Percentiles rank a stretch among this genome's conserved stretches.
Conservation (phyloP, 1,139 yeast genomes). For the Candida gigantensis region DNA sequence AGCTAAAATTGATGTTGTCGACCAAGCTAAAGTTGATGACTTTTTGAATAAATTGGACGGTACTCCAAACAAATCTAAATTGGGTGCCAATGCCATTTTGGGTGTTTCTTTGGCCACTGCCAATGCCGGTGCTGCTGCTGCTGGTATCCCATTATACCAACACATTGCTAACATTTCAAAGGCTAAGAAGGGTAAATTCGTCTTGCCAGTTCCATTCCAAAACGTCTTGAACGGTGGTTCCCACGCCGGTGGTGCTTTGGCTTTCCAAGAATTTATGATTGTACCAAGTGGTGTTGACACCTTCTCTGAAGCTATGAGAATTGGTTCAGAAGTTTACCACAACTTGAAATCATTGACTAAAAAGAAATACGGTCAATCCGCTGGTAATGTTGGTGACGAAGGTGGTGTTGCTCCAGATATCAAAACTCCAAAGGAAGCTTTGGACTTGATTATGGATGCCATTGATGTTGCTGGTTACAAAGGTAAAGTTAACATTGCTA, state of each 20-base stretch:
- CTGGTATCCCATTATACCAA: constrained; percentile 80
- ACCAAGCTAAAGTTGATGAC: constrained; percentile 79
- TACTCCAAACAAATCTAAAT: constrained; percentile 89
- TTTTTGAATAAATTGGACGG: constrained; percentile 82
- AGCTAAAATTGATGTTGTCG: constrained; percentile 71
- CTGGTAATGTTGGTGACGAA: constrained; percentile 99
- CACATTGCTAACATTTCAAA: constrained; percentile 77
- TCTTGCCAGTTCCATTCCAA: constrained; percentile 94
- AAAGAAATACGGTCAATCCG: constrained; percentile 92
- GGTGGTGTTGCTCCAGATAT: constrained; percentile 99
- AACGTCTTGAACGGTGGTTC: constrained; percentile 98
- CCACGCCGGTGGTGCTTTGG: constrained; percentile 98
- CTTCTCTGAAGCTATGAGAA: constrained; percentile 91
- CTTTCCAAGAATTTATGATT: constrained; percentile 98
- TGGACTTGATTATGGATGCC: constrained; percentile 85
- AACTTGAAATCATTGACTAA: constrained; percentile 85
- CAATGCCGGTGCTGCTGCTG: constrained; percentile 93
- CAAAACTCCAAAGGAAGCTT: constrained; percentile 89
- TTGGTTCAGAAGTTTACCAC: constrained; percentile 97
- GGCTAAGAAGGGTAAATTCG: constrained; percentile 61
- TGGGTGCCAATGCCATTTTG: constrained; percentile 94
- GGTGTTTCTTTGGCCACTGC: constrained; percentile 94
- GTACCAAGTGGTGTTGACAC: constrained; percentile 87
- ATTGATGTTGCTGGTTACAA: constrained; percentile 91
- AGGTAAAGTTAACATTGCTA: constrained; percentile 85